Evolutionary conservation across 2,329 filamentous ascomycete species (phyloP), one percentile per base, ranked within the genome.

Genomic region (Claviceps pusilla): DNA sequence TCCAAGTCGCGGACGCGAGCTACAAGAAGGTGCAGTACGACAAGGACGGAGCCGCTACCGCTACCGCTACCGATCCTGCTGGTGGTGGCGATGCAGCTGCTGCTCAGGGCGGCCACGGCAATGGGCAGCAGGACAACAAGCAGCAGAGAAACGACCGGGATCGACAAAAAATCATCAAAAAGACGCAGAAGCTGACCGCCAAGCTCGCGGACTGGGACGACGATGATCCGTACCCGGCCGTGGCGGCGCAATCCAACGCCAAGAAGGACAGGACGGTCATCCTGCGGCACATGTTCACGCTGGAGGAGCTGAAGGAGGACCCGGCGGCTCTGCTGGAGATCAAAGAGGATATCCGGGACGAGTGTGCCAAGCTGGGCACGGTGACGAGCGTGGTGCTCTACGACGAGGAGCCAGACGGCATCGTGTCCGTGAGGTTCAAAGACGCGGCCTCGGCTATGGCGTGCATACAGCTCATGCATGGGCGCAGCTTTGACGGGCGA

Each of bases 201-300:
- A 90, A 91, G 70, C 80, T 97, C 39, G 86, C 89, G 3, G 90
- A 97, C 68, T 98, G 93, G 93, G 87, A 89, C 64, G 91, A 96
- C 64, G 90, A 97, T 65, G 85, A 91, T 54, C 79, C 84, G 31
- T 78, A 71, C 57, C 75, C 66, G 3, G 64, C 60, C 1, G 58
- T 61, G 41, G 59, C 62, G 39, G 59, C 62, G 10, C 75, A 77
- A n/a, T 75, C 68, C 10, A 66, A 64, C 46, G 68, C 71, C 53
- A 76, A 74, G 63, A 86, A 80, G 71, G 87, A 90, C 62, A 94
- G 90, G 67, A 75, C 87, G 16, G 90, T 95, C 33, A 83, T 97
- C 55, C 72, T 98, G 59, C 88, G 88, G 65, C 83, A 95, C 70
- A 95, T 95, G 85, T 98, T 98, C 69, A 94, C 89, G 1, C 75